Percentiles rank a stretch among this genome's conserved stretches.
phyloP scores from a whole-genome alignment of 1,284 basidiomycete genomes.

The Sanghuangporus sanghuang region DNA sequence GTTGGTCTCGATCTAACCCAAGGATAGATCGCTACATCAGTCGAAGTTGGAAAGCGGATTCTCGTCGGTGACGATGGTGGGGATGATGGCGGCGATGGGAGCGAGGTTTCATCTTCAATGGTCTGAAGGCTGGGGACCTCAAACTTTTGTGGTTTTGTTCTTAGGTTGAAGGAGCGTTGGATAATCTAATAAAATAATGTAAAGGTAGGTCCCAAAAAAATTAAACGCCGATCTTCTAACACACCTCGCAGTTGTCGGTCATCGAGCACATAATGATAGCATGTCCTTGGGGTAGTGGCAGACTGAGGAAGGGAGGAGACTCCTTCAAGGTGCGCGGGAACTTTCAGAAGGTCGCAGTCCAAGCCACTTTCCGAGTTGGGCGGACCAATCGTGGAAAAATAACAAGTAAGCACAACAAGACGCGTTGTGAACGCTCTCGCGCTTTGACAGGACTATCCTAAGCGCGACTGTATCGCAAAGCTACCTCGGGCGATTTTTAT shows the following conservation, averaged over 20 bases:
- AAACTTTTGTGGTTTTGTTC: background rate
- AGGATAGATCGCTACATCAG: background rate
- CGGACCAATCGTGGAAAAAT: background rate
- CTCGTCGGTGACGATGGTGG: background rate
- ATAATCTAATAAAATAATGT: too few relatives aligned
- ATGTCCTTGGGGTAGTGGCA: background rate
- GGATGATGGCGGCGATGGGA: background rate
- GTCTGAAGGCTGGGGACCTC: background rate
- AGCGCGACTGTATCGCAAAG: background rate
- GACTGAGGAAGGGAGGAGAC: background rate
- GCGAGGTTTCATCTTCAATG: background rate
- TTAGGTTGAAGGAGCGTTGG: too few relatives aligned
- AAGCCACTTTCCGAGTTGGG: background rate
- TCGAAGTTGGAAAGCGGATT: background rate
- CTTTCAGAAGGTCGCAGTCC: background rate
- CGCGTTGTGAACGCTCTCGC: background rate
- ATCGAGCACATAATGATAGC: background rate
- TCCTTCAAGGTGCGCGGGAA: background rate
- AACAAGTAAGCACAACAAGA: background rate
- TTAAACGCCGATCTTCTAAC: background rate
- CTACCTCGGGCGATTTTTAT: background rate
- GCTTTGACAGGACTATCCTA: background rate
- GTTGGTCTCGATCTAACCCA: background rate
- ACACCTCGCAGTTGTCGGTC: background rate
- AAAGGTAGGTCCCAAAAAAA: too few relatives aligned